phyloP scores from a whole-genome alignment of 208 protist species.

The Acanthamoeba quina region DNA sequence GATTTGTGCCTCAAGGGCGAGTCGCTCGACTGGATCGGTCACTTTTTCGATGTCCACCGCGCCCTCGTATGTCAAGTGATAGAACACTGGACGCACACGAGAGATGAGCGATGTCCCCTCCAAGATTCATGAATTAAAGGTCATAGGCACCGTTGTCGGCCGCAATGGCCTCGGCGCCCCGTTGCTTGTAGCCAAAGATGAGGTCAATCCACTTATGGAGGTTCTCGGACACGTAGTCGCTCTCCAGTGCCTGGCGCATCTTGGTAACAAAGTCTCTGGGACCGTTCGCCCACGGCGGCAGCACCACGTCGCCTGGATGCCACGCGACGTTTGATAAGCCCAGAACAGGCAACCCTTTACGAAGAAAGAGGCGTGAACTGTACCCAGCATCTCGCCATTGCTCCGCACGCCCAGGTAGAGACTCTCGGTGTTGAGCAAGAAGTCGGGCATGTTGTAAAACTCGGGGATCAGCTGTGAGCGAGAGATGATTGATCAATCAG shows the following conservation, averaged over 20 bases:
- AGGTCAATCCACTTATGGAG: slow-evolving; percentile 99
- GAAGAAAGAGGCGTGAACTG: background rate
- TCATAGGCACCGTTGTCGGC: slow-evolving; percentile 90
- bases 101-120: background rate
- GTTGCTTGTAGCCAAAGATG: slow-evolving; percentile 97
- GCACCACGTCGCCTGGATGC: slow-evolving; percentile 89
- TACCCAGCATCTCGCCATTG: slow-evolving; percentile 26
- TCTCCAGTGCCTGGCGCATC: slow-evolving; percentile 96
- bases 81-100: slow-evolving; percentile 89
- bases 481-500: background rate
- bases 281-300: slow-evolving; percentile 97
- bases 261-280: slow-evolving; percentile 94
- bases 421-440: slow-evolving; percentile 83
- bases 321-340: background rate
- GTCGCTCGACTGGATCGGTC: slow-evolving; percentile 89
- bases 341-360: background rate
- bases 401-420: slow-evolving; percentile 85
- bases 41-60: slow-evolving; percentile 91
- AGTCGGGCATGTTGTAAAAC: slow-evolving; percentile 89
- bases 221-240: slow-evolving; percentile 92
- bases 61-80: slow-evolving; percentile 98
- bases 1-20: slow-evolving; percentile 95
- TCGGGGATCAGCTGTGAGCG: slow-evolving; percentile 91
- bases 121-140: background rate
- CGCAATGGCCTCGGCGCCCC: slow-evolving; percentile 89